These are phyloP conservation scores for Elaeagnus macrophylla DNA, from an alignment of 306 rosid species.

Conservation along the genomic window DNA sequence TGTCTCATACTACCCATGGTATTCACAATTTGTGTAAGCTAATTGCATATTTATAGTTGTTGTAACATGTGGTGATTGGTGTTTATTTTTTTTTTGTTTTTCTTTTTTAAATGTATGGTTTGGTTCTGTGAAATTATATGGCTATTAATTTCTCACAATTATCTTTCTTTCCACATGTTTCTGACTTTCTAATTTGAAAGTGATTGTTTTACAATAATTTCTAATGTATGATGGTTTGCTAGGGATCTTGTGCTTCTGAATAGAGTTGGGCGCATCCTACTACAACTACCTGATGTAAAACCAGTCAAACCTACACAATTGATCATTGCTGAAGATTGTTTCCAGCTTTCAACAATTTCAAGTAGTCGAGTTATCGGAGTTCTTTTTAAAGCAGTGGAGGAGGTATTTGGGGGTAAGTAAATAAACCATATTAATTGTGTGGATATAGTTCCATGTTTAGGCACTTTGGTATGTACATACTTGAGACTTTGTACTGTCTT, in stretches of 20 bases:
- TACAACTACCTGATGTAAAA: slow-evolving; percentile 32
- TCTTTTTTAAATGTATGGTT: too few species aligned
- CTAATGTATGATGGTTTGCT: slow-evolving; percentile 81
- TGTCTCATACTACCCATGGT: too few species aligned
- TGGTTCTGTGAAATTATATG: too few species aligned
- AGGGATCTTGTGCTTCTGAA: slow-evolving; percentile 60
- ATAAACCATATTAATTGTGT: slow-evolving; percentile 7
- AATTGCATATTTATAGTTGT: too few species aligned
- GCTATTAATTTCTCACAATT: not conserved
- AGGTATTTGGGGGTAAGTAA: slow-evolving; percentile 64
- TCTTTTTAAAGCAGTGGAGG: slow-evolving; percentile 40
- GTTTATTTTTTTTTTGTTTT: too few species aligned
- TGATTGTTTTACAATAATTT: slow-evolving; percentile 26
- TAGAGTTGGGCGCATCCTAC: slow-evolving; percentile 52
- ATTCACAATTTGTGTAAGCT: too few species aligned
- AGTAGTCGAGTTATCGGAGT: slow-evolving; percentile 25
- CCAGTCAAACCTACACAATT: slow-evolving; percentile 41
- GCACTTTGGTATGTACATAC: not conserved
- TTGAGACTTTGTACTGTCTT: not conserved
- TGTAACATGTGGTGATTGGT: too few species aligned
- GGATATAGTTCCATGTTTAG: not conserved
- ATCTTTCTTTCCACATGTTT: not conserved
- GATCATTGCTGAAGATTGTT: slow-evolving; percentile 76
- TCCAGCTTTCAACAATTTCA: slow-evolving; percentile 60
- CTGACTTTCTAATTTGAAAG: not conserved